Conservation (phyloP, 2,329 filamentous ascomycete species). For the Aspergillus sp. region DNA sequence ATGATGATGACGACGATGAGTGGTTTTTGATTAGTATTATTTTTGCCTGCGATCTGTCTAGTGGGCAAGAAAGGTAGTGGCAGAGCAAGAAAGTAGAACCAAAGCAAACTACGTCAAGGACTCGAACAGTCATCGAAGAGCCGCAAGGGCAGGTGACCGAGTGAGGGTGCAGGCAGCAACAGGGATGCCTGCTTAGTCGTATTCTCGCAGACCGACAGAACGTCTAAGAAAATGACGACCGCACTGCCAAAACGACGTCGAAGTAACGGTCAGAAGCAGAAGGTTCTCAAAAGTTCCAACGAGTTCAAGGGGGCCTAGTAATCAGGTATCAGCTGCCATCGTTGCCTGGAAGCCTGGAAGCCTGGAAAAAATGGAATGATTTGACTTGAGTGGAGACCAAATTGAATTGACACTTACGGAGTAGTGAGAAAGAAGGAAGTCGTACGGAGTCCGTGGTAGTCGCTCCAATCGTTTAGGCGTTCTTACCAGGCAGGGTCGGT, state of each 20-base stretch:
- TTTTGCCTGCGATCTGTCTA: too few relatives aligned
- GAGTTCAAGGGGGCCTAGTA: neutral
- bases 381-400: neutral
- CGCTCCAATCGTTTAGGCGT: neutral
- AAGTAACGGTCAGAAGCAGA: conserved; percentile 4
- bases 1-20: too few relatives aligned
- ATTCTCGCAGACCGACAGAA: conserved; percentile 3
- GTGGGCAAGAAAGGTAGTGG: neutral
- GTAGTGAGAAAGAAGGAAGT: too few relatives aligned
- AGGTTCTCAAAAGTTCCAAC: neutral
- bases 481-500: neutral
- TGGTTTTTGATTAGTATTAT: too few relatives aligned
- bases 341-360: conserved; percentile 2
- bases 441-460: too few relatives aligned
- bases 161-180: conserved; percentile 1
- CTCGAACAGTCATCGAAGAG: neutral
- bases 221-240: neutral
- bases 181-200: conserved; percentile 6
- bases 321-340: neutral
- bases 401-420: neutral
- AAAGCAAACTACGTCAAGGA: too few relatives aligned
- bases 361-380: neutral
- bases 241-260: neutral
- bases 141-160: neutral
- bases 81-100: too few relatives aligned